Evolutionary conservation across 2,329 filamentous ascomycete species (phyloP).

Genomic region (Neonectria faginata): DNA sequence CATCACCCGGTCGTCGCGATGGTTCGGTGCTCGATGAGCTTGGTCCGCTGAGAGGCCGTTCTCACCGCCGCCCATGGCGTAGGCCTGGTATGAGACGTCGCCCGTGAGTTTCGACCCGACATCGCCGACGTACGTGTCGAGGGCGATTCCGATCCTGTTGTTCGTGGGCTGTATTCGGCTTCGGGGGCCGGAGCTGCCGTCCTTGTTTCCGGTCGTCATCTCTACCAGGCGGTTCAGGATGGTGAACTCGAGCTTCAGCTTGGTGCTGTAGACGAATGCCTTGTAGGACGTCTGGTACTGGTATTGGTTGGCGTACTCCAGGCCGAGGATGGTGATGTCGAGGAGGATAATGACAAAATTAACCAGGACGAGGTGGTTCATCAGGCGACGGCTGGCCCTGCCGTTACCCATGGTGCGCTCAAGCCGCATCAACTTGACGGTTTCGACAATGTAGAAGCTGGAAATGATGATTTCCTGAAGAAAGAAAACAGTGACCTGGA

Average conservation of each 20-base stretch:
- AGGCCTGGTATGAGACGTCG: slow-evolving; percentile 41
- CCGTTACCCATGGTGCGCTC: slow-evolving; percentile 50
- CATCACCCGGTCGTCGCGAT: slow-evolving; percentile 35
- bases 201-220: slow-evolving; percentile 45
- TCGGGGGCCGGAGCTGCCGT: slow-evolving; percentile 40
- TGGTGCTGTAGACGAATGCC: slow-evolving; percentile 53
- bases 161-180: slow-evolving; percentile 33
- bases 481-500: slow-evolving; percentile 68
- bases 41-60: slow-evolving; percentile 10
- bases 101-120: slow-evolving; percentile 19
- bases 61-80: slow-evolving; percentile 43
- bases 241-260: slow-evolving; percentile 55
- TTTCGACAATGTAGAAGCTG: slow-evolving; percentile 65
- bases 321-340: slow-evolving; percentile 56
- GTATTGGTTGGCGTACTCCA: slow-evolving; percentile 53
- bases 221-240: slow-evolving; percentile 55
- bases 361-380: slow-evolving; percentile 58
- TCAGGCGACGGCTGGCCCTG: slow-evolving; percentile 39
- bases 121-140: slow-evolving; percentile 40
- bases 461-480: slow-evolving; percentile 67
- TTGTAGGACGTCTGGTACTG: slow-evolving; percentile 54
- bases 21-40: not conserved
- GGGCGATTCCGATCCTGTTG: slow-evolving; percentile 33
- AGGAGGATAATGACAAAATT: slow-evolving; percentile 60
- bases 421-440: slow-evolving; percentile 60